Evolutionary conservation across 306 rosid species (phyloP).

Genomic region (Adenanthera pavonina): DNA sequence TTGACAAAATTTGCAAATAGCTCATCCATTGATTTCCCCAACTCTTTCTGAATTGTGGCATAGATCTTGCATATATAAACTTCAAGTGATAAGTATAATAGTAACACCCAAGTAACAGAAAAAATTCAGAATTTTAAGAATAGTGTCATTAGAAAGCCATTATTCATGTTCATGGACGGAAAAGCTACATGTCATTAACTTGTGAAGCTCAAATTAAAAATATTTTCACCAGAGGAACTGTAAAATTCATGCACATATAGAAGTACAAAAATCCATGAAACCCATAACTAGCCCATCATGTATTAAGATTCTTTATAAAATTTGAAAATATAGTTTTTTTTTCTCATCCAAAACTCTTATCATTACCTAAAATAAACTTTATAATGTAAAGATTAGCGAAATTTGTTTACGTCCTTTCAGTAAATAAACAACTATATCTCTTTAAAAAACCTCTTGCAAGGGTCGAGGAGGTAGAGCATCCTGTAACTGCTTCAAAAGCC

Average conservation of each 20-base stretch:
- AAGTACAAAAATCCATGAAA: constrained; percentile 17
- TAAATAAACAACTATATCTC: neutral
- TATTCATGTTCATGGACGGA: constrained; percentile 29
- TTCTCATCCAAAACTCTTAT: neutral
- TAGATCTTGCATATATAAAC: constrained; percentile 63
- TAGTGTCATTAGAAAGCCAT: constrained; percentile 21
- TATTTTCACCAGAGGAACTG: constrained; percentile 28
- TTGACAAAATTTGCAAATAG: constrained; percentile 72
- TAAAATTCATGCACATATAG: constrained; percentile 2
- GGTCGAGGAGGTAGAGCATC: constrained; percentile 99
- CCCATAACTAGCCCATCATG: constrained; percentile 6
- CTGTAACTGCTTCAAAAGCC: constrained; percentile 83
- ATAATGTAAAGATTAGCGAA: constrained; percentile 22
- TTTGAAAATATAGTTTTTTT: neutral
- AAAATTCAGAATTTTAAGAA: constrained; percentile 23
- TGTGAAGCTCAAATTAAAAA: constrained; percentile 27
- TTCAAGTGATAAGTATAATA: constrained; percentile 40
- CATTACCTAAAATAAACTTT: neutral
- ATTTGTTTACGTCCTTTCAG: neutral
- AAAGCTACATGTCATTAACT: neutral
- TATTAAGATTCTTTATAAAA: constrained; percentile 6
- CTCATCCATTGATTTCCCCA: constrained; percentile 90
- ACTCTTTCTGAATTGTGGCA: constrained; percentile 71
- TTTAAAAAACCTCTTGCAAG: constrained; percentile 72
- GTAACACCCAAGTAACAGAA: constrained; percentile 19